phyloP scores from a whole-genome alignment of 2,329 filamentous ascomycete genomes.

The Coniochaeta pulveracea region DNA sequence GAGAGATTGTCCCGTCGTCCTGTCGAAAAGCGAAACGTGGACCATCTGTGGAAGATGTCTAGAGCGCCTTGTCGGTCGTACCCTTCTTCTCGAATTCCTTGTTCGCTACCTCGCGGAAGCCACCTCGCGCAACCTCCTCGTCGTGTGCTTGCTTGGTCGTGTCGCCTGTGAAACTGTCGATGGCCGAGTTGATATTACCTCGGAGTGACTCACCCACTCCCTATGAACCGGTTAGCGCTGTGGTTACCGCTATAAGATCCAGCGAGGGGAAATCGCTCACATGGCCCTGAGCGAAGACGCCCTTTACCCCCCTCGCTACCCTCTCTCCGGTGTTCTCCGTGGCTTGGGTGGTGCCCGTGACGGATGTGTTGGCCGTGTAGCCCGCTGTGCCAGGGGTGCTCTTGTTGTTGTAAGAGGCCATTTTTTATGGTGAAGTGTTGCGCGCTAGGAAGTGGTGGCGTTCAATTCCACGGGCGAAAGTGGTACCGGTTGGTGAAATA shows the following conservation, averaged over 20 bases:
- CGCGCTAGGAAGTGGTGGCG: too few species aligned
- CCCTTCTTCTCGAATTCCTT: conserved; percentile 6
- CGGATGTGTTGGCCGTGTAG: background rate
- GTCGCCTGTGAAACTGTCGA: conserved; percentile 17
- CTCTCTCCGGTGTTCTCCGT: conserved; percentile 2
- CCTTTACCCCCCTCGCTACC: background rate
- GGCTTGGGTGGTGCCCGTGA: background rate
- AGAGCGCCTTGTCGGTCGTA: conserved; percentile 4
- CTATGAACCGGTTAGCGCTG: background rate
- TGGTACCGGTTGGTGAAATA: too few species aligned
- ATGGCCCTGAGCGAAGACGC: conserved; percentile 2
- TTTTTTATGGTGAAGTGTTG: background rate
- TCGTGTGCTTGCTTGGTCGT: conserved; percentile 15
- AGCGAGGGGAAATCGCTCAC: background rate
- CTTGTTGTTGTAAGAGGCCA: background rate
- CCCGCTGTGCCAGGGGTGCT: background rate
- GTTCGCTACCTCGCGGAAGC: conserved; percentile 3
- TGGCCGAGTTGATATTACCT: conserved; percentile 6
- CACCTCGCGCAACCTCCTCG: conserved; percentile 9
- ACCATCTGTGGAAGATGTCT: too few species aligned
- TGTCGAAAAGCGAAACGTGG: too few species aligned
- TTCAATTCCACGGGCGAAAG: too few species aligned
- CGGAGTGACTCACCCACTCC: conserved; percentile 4
- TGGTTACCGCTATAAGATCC: background rate
- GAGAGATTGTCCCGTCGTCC: too few species aligned